Base-by-base conservation (phyloP, 768 basidiomycete species). In the Pleurotus tuoliensis region DNA sequence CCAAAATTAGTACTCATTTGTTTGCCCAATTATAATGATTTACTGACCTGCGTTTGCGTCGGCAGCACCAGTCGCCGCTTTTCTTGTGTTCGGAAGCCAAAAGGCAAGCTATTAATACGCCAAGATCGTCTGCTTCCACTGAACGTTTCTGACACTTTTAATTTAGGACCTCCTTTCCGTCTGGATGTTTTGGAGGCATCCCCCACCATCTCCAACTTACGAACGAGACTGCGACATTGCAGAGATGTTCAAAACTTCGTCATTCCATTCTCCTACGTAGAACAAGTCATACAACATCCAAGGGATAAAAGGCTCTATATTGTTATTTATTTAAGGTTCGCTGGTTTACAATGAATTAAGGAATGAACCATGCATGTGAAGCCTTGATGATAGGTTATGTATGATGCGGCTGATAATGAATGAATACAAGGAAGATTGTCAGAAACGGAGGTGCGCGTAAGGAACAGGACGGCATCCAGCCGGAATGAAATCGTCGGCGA, bases 321-420 rank as follows among this genome's bases (percentile, higher is more conserved):
- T 8, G 24, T n/a, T n/a, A 27, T 20, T 20, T n/a, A 27, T 27
- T 15, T 27, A 15, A 40, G 50, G 18, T 13, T 37, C 38, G 20
- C 18, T 54, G 38, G 24, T 54, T 25, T 45, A 54, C 52, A 54
- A 25, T 55, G 37, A 16, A 24, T 27, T 39, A 54, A 15, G 12
- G n/a, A 18, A 55, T n/a, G 39, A 15, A 12, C 25, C 27, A 30
- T 40, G 27, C 16, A 53, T 22, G 41, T 45, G 24, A n/a, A 55
- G 58, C 44, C 52, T 54, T 57, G 51, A 48, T 56, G 58, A 56
- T 58, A 59, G 56, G 53, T 62, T 57, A 59, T 58, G 56, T 56
- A 46, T 62, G 63, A 58, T 53, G 51, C 39, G 39, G 25, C 27
- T n/a, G 39, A 24, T 34, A 41, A 53, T 63, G 56, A 58, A 37